Conservation (phyloP, 805 yeast species). For the Saccharomycopsis sp. region DNA sequence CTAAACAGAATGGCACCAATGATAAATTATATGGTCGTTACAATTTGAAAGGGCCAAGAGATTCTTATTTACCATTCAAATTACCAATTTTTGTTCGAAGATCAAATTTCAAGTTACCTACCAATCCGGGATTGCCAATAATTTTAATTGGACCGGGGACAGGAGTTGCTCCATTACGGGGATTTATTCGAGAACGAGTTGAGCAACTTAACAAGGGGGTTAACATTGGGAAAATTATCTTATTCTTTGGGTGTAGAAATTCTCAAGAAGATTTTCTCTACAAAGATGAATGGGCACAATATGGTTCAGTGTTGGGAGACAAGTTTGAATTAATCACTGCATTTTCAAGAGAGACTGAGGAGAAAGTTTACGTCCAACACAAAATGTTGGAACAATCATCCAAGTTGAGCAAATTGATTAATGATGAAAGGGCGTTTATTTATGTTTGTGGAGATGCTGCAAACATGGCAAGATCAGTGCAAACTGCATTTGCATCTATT, state of each 20-base stretch:
- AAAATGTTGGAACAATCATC: conserved; percentile 47
- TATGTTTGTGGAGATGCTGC: conserved; percentile 98
- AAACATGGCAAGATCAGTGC: conserved; percentile 93
- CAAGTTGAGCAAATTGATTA: conserved; percentile 35
- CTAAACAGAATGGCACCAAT: conserved; percentile 44
- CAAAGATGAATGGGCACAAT: conserved; percentile 82
- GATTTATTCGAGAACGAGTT: conserved; percentile 85
- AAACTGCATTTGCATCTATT: conserved; percentile 56
- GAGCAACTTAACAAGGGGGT: conserved; percentile 39
- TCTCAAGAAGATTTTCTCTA: conserved; percentile 77
- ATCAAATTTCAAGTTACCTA: conserved; percentile 89
- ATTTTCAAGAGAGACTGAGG: conserved; percentile 68
- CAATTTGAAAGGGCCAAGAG: conserved; percentile 81
- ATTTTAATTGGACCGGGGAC: conserved; percentile 98
- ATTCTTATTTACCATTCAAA: conserved; percentile 37
- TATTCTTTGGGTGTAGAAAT: conserved; percentile 86
- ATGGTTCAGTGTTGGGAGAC: conserved; percentile 47
- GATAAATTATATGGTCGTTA: conserved; percentile 37
- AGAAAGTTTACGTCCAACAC: conserved; percentile 80
- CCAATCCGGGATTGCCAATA: conserved; percentile 74
- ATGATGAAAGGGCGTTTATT: conserved; percentile 78
- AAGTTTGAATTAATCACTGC: conserved; percentile 69
- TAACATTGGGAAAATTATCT: conserved; percentile 61
- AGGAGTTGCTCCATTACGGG: conserved; percentile 98
- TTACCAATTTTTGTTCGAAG: conserved; percentile 91